Percentiles rank a stretch among this genome's conserved stretches.
These are phyloP conservation scores for Pyricularia sp. DNA, from an alignment of 2,329 filamentous ascomycete genomes.

Conservation along the genomic window DNA sequence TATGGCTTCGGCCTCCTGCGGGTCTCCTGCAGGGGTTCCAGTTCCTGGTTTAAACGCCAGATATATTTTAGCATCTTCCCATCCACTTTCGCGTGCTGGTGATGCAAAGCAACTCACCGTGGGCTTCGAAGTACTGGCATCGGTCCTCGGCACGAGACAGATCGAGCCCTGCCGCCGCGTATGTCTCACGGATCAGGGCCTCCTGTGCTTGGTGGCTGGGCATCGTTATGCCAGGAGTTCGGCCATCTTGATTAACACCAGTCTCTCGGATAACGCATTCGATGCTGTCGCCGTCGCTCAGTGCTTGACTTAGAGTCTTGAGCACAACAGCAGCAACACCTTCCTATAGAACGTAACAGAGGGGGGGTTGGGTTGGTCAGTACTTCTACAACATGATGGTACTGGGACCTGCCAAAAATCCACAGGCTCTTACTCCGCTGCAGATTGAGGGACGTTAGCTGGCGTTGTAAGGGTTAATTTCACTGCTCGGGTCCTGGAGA, in stretches of 20 bases:
- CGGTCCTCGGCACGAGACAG: constrained; percentile 16
- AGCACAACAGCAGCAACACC: constrained; percentile 36
- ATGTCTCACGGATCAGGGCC: constrained; percentile 13
- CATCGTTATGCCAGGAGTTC: constrained; percentile 41
- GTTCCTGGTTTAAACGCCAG: too few relatives aligned
- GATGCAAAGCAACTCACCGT: too few relatives aligned
- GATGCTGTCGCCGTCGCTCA: constrained; percentile 41
- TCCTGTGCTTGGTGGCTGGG: constrained; percentile 36
- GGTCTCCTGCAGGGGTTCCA: too few relatives aligned
- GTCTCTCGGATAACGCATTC: constrained; percentile 36
- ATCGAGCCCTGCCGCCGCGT: constrained; percentile 23
- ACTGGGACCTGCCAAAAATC: background rate
- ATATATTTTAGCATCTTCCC: too few relatives aligned
- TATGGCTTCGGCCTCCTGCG: background rate
- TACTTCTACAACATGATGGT: background rate
- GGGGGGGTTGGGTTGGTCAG: background rate
- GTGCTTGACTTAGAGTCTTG: constrained; percentile 35
- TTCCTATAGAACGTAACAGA: constrained; percentile 20
- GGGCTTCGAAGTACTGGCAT: too few relatives aligned
- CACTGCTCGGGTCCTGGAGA: background rate
- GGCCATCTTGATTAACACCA: constrained; percentile 43
- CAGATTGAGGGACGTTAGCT: background rate
- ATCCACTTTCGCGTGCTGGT: too few relatives aligned
- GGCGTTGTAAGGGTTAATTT: background rate
- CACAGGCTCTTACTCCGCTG: background rate